Base-by-base conservation (phyloP, 2,329 filamentous ascomycete species). In the Monilinia laxa region DNA sequence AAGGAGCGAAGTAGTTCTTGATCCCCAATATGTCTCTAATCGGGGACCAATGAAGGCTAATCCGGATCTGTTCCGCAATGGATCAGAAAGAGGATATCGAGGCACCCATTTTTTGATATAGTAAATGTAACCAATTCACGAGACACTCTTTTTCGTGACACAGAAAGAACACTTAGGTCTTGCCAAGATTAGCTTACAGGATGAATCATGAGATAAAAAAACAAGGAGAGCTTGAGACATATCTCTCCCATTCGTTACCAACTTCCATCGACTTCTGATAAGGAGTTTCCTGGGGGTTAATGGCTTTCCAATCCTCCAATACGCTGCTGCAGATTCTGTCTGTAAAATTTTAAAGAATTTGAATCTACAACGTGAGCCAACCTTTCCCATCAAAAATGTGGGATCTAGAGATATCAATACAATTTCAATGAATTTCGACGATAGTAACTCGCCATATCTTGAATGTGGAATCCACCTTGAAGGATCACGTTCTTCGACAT, bases 401-500 rank as follows among this genome's bases (percentile, higher is more conserved):
- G 6, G 9, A 23, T 23, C 7, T 51, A 51, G n/a, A 51, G 20
- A 12, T 51, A 12, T 51, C 2, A 25, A 52, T 4, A 25, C 20
- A 52, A 52, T 25, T 52, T 14, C 11, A 25, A 14, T 3, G 16
- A 52, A 52, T 52, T 25, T 52, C 49, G 28, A 28, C 10, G 10
- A 25, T 23, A 10, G 12, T 2, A 28, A n/a, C 45, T n/a, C 20
- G 20, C 20, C 20, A 49, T 20, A 4, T n/a, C 28, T 28, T 28
- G 28, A 4, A 28, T 28, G 3, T 28, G 28, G 4, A 28, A 28
- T 28, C 45, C 45, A n/a, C 45, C 0, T 23, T 52, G n/a, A n/a
- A 28, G 23, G 16, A 52, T 25, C 6, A 76, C 76, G 3, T 69
- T 68, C 35, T 67, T 69, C 0, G 79, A 78, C 23, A 79, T 71